Percentiles rank a stretch among this genome's conserved stretches.
Evolutionary conservation across 2,329 filamentous ascomycete species (phyloP).

Genomic region (Mycocentrospora acerina): DNA sequence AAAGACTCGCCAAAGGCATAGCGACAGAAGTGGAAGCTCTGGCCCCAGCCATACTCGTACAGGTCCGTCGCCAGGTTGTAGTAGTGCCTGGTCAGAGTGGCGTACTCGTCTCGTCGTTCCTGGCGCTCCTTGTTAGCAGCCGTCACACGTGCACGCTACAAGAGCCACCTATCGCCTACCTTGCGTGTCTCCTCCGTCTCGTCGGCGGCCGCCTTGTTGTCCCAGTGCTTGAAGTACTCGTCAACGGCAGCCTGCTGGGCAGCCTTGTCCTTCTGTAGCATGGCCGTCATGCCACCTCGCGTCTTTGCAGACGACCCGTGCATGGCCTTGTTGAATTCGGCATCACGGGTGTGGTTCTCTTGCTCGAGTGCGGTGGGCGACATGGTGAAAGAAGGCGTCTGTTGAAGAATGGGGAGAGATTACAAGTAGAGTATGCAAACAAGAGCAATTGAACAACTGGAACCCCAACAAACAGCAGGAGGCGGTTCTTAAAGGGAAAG

Average conservation of each 20-base stretch:
- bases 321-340: constrained; percentile 85
- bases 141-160: neutral
- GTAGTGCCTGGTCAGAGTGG: constrained; percentile 91
- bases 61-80: constrained; percentile 96
- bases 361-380: constrained; percentile 66
- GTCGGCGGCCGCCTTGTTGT: constrained; percentile 73
- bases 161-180: constrained; percentile 48
- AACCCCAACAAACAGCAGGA: constrained; percentile 15
- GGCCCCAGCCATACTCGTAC: constrained; percentile 96
- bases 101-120: constrained; percentile 84
- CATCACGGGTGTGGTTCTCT: constrained; percentile 84
- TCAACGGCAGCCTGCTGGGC: constrained; percentile 82
- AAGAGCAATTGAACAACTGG: constrained; percentile 18
- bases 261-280: constrained; percentile 77
- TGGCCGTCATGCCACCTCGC: constrained; percentile 74
- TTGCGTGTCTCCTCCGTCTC: constrained; percentile 84
- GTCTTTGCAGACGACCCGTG: constrained; percentile 73
- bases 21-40: constrained; percentile 96
- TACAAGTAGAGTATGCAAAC: constrained; percentile 3
- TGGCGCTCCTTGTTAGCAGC: constrained; percentile 44
- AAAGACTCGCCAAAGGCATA: constrained; percentile 86
- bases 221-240: constrained; percentile 97
- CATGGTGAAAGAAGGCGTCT: constrained; percentile 44
- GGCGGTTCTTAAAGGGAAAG: constrained; percentile 21
- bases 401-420: constrained; percentile 3